These are phyloP conservation scores for Mycena floridula DNA, from an alignment of 768 basidiomycete species.

Conservation along the genomic window DNA sequence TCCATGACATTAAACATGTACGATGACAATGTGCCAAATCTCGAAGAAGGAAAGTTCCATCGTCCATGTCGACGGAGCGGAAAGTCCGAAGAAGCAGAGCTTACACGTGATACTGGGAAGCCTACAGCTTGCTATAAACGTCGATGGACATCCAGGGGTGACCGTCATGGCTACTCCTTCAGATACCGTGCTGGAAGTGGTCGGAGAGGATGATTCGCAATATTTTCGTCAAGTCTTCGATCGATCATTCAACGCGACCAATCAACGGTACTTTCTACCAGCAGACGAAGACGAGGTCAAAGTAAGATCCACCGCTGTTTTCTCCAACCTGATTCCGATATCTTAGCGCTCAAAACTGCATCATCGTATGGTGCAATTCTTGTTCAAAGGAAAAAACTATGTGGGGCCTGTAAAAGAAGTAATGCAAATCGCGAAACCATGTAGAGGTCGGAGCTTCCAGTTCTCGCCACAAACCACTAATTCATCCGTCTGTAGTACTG, in stretches of 20 bases:
- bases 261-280: constrained; percentile 54
- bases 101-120: not conserved
- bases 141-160: constrained; percentile 1
- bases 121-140: not conserved
- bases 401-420: constrained; percentile 58
- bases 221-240: constrained; percentile 52
- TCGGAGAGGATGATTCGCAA: constrained; percentile 38
- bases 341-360: constrained; percentile 54
- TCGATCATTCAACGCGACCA: constrained; percentile 50
- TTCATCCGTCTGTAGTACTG: constrained; percentile 31
- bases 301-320: constrained; percentile 24
- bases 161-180: not conserved
- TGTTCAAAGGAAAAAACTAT: constrained; percentile 58
- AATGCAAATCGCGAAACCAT: constrained; percentile 43
- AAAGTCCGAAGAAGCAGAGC: not conserved
- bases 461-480: not conserved
- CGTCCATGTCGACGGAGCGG: not conserved
- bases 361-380: constrained; percentile 62
- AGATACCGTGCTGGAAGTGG: constrained; percentile 22
- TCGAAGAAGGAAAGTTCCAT: not conserved
- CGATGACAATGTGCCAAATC: not conserved
- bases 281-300: constrained; percentile 62
- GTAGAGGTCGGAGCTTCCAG: constrained; percentile 26
- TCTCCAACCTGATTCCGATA: constrained; percentile 4
- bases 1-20: constrained; percentile 74